Evolutionary conservation across 805 yeast species (phyloP).

Genomic region (Metschnikowia kunwiensis): DNA sequence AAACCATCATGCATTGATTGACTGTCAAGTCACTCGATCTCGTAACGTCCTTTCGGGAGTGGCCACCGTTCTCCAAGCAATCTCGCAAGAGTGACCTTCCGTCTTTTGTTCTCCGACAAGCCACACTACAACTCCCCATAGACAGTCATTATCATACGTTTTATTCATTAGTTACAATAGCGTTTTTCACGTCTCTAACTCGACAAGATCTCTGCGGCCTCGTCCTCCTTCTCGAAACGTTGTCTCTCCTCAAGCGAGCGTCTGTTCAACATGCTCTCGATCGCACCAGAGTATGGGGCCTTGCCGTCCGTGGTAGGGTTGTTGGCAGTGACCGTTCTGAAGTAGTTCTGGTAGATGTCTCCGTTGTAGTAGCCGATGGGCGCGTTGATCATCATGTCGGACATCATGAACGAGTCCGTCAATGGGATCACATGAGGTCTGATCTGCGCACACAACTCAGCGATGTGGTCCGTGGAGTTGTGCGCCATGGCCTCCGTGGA

Average conservation of each 20-base stretch:
- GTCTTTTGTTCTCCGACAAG: too few relatives aligned
- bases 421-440: constrained; percentile 71
- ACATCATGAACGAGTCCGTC: constrained; percentile 79
- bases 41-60: too few relatives aligned
- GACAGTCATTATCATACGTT: too few relatives aligned
- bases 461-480: constrained; percentile 41
- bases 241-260: constrained; percentile 34
- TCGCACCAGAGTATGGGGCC: constrained; percentile 54
- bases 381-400: constrained; percentile 78
- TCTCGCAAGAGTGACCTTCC: too few relatives aligned
- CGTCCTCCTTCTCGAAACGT: constrained; percentile 36
- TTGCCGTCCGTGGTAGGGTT: constrained; percentile 53
- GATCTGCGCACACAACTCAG: constrained; percentile 32
- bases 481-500: constrained; percentile 46
- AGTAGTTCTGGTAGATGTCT: constrained; percentile 77
- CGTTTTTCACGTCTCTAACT: constrained; percentile 5
- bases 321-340: constrained; percentile 45
- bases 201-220: constrained; percentile 30
- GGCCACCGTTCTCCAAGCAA: too few relatives aligned
- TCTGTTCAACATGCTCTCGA: constrained; percentile 43
- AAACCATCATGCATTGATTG: too few relatives aligned
- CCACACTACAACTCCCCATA: too few relatives aligned
- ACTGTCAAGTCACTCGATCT: too few relatives aligned
- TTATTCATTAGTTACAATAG: too few relatives aligned
- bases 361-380: constrained; percentile 81